Percentiles rank a stretch among this genome's conserved stretches.
Conservation (phyloP, 1,284 basidiomycete species). For the Puccinia hordei region DNA sequence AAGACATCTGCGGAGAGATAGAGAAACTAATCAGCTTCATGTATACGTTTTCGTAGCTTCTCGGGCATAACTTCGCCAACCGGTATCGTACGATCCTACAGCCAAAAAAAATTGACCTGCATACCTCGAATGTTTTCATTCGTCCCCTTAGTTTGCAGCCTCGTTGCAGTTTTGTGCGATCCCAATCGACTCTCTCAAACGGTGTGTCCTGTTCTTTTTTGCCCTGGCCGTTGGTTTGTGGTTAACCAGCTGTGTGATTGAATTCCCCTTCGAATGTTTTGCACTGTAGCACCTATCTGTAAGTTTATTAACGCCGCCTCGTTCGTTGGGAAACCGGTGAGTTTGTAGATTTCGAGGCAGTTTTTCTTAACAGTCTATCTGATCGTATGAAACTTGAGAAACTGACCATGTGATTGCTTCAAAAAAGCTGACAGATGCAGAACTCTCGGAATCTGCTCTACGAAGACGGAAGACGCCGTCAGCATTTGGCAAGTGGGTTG, state of each 20-base stretch:
- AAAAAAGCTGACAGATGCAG: slow-evolving; percentile 10
- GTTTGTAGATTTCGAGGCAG: background rate
- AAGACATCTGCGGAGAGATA: too few relatives aligned
- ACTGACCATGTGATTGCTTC: background rate
- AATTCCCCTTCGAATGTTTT: background rate
- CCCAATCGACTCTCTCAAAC: background rate
- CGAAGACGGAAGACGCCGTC: background rate
- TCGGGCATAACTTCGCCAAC: background rate
- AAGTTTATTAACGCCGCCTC: slow-evolving; percentile 28
- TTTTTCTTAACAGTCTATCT: background rate
- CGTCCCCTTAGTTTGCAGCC: background rate
- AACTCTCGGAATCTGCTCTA: background rate
- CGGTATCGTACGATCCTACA: background rate
- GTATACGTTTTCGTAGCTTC: background rate
- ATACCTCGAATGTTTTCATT: background rate
- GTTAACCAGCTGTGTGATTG: background rate
- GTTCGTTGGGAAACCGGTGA: slow-evolving; percentile 33
- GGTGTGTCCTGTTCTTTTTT: background rate
- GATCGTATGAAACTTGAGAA: background rate
- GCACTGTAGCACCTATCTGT: background rate
- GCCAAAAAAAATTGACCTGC: background rate
- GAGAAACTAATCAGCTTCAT: too few relatives aligned
- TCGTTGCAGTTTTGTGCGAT: background rate
- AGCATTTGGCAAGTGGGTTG: slow-evolving; percentile 32
- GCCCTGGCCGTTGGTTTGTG: background rate